phyloP scores from a whole-genome alignment of 257 asterid species.

The Plantago major region DNA sequence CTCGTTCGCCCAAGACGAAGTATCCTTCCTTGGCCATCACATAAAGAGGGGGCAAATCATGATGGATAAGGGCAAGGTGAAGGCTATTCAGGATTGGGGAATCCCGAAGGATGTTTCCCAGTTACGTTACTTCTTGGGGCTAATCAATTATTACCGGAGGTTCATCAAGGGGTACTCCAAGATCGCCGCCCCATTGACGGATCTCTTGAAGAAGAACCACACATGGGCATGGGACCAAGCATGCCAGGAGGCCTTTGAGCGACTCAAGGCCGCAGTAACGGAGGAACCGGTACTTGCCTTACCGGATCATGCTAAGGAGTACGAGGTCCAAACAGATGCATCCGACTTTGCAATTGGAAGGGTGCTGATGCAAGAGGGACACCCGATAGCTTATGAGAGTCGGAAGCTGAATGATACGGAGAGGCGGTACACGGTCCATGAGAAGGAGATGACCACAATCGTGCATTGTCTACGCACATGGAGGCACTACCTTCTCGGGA shows the following conservation, averaged over 20 bases:
- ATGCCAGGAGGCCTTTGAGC: background rate
- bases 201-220: no score
- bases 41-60: background rate
- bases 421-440: background rate
- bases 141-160: no score
- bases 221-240: no score
- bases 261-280: no score
- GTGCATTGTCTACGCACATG: background rate
- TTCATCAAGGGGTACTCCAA: no score
- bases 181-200: no score
- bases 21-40: background rate
- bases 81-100: background rate
- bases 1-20: background rate
- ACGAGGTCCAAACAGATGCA: no score
- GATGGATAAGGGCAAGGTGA: background rate
- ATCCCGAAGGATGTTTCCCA: background rate
- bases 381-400: background rate
- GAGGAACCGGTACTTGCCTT: no score
- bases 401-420: background rate
- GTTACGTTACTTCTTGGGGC: background rate
- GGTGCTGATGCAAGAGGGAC: no score
- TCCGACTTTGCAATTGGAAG: no score
- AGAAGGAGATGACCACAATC: background rate
- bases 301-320: no score
- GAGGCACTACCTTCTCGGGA: background rate